Percentiles rank a stretch among this genome's conserved stretches.
phyloP scores from a whole-genome alignment of 2,329 filamentous ascomycete genomes.

The Myotisia sp. region DNA sequence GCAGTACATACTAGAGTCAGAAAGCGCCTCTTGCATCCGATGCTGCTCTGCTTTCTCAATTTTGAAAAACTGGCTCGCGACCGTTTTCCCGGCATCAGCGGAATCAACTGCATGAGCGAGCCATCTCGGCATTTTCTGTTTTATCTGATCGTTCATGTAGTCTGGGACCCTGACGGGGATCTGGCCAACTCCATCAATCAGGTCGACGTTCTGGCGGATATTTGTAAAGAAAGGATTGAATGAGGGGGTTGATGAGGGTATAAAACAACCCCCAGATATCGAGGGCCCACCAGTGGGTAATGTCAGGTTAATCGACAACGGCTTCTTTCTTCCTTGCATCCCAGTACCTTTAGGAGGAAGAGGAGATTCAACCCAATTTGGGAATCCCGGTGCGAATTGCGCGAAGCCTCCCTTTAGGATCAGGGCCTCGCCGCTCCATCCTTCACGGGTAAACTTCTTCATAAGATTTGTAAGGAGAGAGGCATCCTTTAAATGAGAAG shows the following conservation, averaged over 20 bases:
- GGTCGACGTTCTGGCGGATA: slow-evolving; percentile 90
- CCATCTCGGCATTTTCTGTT: slow-evolving; percentile 57
- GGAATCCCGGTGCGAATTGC: slow-evolving; percentile 54
- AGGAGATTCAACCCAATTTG: slow-evolving; percentile 45
- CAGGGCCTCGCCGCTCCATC: slow-evolving; percentile 58
- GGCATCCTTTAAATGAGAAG: slow-evolving; percentile 66
- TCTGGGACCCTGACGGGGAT: slow-evolving; percentile 46
- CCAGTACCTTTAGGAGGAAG: slow-evolving; percentile 1
- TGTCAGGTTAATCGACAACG: slow-evolving; percentile 38
- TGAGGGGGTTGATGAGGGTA: slow-evolving; percentile 55
- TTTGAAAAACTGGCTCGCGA: slow-evolving; percentile 67
- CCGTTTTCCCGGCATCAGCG: slow-evolving; percentile 59
- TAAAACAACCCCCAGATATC: slow-evolving; percentile 65
- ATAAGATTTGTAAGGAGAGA: slow-evolving; percentile 69
- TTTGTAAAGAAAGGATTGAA: slow-evolving; percentile 89
- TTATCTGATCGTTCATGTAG: slow-evolving; percentile 34
- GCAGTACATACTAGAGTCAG: slow-evolving; percentile 37
- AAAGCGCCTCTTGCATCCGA: slow-evolving; percentile 76
- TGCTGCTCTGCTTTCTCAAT: slow-evolving; percentile 78
- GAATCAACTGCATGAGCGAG: slow-evolving; percentile 52
- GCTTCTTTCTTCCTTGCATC: slow-evolving; percentile 27
- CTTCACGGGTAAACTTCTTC: slow-evolving; percentile 81
- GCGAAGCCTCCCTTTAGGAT: slow-evolving; percentile 73
- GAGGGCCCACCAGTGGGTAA: slow-evolving; percentile 33
- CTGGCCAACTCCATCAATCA: slow-evolving; percentile 85